phyloP scores from a whole-genome alignment of 2,329 filamentous ascomycete genomes.

The Neocatenulostroma microsporum region DNA sequence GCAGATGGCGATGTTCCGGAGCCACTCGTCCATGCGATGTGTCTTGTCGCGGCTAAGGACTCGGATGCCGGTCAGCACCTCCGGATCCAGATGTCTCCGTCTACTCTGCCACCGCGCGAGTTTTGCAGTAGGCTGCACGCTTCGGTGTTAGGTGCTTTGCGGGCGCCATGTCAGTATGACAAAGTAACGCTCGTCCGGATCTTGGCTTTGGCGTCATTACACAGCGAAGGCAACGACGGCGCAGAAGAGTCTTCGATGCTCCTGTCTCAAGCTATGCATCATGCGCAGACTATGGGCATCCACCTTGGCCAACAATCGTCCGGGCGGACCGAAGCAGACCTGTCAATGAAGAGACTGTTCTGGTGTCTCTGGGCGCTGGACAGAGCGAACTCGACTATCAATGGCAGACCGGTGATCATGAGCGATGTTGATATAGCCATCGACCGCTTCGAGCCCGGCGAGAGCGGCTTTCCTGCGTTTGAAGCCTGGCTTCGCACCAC shows the following conservation, averaged over 20 bases:
- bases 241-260: constrained; percentile 42
- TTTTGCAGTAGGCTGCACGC: constrained; percentile 40
- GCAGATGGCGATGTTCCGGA: constrained; percentile 30
- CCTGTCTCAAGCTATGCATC: constrained; percentile 42
- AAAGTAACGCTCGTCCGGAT: constrained; percentile 41
- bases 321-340: constrained; percentile 13
- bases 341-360: constrained; percentile 39
- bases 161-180: constrained; percentile 37
- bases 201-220: constrained; percentile 40
- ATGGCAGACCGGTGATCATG: constrained; percentile 42
- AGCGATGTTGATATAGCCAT: constrained; percentile 42
- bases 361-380: constrained; percentile 46
- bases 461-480: constrained; percentile 40
- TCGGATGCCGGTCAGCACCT: constrained; percentile 35
- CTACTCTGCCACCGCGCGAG: constrained; percentile 33
- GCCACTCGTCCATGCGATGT: constrained; percentile 39
- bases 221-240: constrained; percentile 42
- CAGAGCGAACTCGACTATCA: constrained; percentile 41
- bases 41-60: constrained; percentile 43
- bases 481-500: constrained; percentile 42
- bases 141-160: constrained; percentile 35
- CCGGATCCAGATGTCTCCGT: constrained; percentile 28
- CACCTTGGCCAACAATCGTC: constrained; percentile 32
- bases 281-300: constrained; percentile 43
- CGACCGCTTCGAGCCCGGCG: constrained; percentile 34